Percentiles rank a stretch among this genome's conserved stretches.
Evolutionary conservation across 768 basidiomycete genomes (phyloP).

Genomic region (Symmetrospora coprosmae): DNA sequence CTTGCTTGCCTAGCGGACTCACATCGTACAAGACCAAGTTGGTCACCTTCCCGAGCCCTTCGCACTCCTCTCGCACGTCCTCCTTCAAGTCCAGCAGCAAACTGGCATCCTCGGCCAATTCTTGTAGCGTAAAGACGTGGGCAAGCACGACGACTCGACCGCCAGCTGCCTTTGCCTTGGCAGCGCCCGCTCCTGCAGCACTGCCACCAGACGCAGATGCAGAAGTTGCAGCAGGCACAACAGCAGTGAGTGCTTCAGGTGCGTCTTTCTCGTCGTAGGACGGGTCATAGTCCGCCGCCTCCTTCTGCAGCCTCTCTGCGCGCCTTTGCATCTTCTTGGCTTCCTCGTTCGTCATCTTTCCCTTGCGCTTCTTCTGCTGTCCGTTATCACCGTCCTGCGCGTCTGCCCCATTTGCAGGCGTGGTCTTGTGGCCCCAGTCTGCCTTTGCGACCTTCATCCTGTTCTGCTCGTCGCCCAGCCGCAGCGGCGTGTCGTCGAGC

Average conservation of each 20-base stretch:
- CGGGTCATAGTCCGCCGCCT: constrained; percentile 64
- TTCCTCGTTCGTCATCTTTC: constrained; percentile 37
- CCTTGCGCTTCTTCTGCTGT: constrained; percentile 34
- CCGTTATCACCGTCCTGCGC: constrained; percentile 21
- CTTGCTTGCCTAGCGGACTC: too few relatives aligned
- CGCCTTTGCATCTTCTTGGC: constrained; percentile 58
- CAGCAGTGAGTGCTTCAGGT: constrained; percentile 1
- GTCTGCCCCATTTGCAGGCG: too few relatives aligned
- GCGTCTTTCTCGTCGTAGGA: constrained; percentile 67
- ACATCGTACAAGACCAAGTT: constrained; percentile 92
- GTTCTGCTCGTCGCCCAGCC: constrained; percentile 55
- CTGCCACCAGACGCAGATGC: too few relatives aligned
- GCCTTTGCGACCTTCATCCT: constrained; percentile 62
- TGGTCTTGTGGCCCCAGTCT: constrained; percentile 66
- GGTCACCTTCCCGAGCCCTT: constrained; percentile 78
- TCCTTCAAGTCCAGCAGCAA: constrained; percentile 85
- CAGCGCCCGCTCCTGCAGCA: constrained; percentile 35
- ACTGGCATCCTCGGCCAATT: constrained; percentile 70
- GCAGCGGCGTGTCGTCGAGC: constrained; percentile 80
- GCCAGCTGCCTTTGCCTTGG: constrained; percentile 44
- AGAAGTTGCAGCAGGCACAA: constrained; percentile 45
- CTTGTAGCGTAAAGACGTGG: constrained; percentile 80
- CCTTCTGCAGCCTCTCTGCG: constrained; percentile 82
- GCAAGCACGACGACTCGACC: constrained; percentile 67
- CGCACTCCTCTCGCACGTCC: constrained; percentile 84